Base-by-base conservation (phyloP, 78 protist species). In the Dictyostelium brefeldianum region DNA sequence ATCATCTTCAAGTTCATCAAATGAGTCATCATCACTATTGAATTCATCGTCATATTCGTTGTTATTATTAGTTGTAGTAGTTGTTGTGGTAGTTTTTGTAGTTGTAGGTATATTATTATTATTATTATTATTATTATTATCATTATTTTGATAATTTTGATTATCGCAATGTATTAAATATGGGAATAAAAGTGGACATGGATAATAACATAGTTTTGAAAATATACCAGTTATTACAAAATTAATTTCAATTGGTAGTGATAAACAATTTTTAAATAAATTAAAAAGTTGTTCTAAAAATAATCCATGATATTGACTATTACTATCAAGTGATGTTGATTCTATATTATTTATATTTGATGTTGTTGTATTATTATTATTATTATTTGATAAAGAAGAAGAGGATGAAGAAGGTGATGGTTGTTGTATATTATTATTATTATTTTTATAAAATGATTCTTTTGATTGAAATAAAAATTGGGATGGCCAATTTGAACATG, bases 181-280 rank as follows among this genome's bases (percentile, higher is more conserved):
- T 18, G 92, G 92, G 31, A 56, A 87, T 17, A 87, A 53, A 25
- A 74, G 92, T 31, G 92, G 92, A 64, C 92, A 87, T 48, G 92
- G 92, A 25, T 87, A 87, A 50, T 87, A 87, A 62, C 92, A 87
- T 2, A 87, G 65, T 31, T 87, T 87, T 46, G 92, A 87, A 25
- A 87, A 50, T 11, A 87, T 87, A 22, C 92, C 92, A 64, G 92
- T 87, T 8, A 87, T 62, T 8, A 87, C 57, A 77, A 74, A 64
- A 47, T 87, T 87, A 48, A 87, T 53, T 10, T 87, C 92, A 6
- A 87, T 87, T 64, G 92, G 92, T 18, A 87, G 29, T 17, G 48
- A 75, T 4, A 87, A 15, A 50, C 51, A 51, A 25, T 87, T 57
- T 59, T n/a, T 48, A 47, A 87, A 74, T 48, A 87, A 25, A 47